Conservation (phyloP, 2,329 filamentous ascomycete species). For the Penicillium sp. region DNA sequence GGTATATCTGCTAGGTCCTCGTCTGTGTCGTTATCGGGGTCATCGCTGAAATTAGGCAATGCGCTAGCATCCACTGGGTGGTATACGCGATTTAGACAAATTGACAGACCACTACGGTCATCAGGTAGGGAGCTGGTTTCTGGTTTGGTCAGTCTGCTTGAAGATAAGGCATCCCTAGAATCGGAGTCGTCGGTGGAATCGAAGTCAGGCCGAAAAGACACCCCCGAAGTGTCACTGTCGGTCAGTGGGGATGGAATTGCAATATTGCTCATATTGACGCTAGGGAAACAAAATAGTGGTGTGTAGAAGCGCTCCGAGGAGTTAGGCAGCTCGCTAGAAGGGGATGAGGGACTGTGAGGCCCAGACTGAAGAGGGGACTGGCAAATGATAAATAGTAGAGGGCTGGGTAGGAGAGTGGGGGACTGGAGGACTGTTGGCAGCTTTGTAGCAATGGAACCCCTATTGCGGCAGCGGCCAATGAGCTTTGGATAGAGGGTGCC, state of each 20-base stretch:
- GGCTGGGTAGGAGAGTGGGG: slow-evolving; percentile 2
- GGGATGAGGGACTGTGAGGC: slow-evolving; percentile 1
- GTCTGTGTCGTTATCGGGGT: slow-evolving; percentile 9
- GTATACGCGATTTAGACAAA: neutral
- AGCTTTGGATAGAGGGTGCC: slow-evolving; percentile 3
- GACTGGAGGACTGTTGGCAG: slow-evolving; percentile 1
- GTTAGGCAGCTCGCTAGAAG: slow-evolving; percentile 1
- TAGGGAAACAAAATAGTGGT: slow-evolving; percentile 1
- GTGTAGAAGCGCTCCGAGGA: slow-evolving; percentile 1
- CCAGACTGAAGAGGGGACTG: slow-evolving; percentile 3
- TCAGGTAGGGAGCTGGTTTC: slow-evolving; percentile 7
- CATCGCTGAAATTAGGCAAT: slow-evolving; percentile 9
- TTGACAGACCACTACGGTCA: neutral
- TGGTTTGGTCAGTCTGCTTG: slow-evolving; percentile 4
- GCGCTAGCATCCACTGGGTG: neutral
- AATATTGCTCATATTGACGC: neutral
- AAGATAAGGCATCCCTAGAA: slow-evolving; percentile 6
- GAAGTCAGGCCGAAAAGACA: slow-evolving; percentile 9
- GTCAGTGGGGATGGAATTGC: slow-evolving; percentile 7
- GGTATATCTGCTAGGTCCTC: slow-evolving; percentile 12
- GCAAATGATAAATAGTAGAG: slow-evolving; percentile 4
- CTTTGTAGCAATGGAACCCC: slow-evolving; percentile 8
- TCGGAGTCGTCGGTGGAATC: slow-evolving; percentile 9
- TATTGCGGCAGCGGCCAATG: slow-evolving; percentile 7
- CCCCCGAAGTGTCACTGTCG: slow-evolving; percentile 10